phyloP scores from a whole-genome alignment of 1,139 yeast genomes.

The Scheffersomyces insectosa region DNA sequence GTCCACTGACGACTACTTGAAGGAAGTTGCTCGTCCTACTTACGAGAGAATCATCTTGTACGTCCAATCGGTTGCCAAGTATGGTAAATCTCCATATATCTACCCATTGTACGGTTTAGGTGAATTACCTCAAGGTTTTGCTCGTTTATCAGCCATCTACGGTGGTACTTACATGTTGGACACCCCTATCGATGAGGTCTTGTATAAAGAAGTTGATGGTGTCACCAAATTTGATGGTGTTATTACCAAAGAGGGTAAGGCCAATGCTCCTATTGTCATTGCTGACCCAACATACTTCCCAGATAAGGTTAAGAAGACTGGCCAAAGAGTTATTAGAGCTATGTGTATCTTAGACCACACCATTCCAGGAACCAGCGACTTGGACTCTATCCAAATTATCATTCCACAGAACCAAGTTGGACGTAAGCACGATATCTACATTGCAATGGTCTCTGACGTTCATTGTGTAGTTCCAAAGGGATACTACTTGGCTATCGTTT shows the following conservation, averaged over 20 bases:
- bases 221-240: conserved; percentile 79
- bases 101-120: conserved; percentile 97
- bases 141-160: conserved; percentile 92
- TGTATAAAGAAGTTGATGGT: conserved; percentile 67
- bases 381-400: conserved; percentile 90
- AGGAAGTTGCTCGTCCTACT: conserved; percentile 90
- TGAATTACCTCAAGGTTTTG: conserved; percentile 97
- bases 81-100: conserved; percentile 94
- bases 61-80: conserved; percentile 87
- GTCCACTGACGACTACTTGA: conserved; percentile 88
- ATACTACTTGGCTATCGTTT: conserved; percentile 87
- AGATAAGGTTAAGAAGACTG: conserved; percentile 79
- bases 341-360: conserved; percentile 93
- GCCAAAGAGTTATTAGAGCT: conserved; percentile 88
- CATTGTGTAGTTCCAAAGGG: conserved; percentile 93
- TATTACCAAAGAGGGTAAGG: conserved; percentile 85
- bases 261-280: conserved; percentile 89
- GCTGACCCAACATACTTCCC: conserved; percentile 99
- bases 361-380: conserved; percentile 75
- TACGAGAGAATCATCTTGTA: conserved; percentile 83
- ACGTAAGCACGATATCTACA: conserved; percentile 90
- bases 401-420: conserved; percentile 96
- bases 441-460: conserved; percentile 85
- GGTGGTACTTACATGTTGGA: conserved; percentile 99
- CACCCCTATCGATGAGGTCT: conserved; percentile 89